A percentile compares a stretch with the other conserved stretches of the same genome.
Evolutionary conservation across 305 asterid genomes (phyloP).

Genomic region (Fraxinus albicans): DNA sequence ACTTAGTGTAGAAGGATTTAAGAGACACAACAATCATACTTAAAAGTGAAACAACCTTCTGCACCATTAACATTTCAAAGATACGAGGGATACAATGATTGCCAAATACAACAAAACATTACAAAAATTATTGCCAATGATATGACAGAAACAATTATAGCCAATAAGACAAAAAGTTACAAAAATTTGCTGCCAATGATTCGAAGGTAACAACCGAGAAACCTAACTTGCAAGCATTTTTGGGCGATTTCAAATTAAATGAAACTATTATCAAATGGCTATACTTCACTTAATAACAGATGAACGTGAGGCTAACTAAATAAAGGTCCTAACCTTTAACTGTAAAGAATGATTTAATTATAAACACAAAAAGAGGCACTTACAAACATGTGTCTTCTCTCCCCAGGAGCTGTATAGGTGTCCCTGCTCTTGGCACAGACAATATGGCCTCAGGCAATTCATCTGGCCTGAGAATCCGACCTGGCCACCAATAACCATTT

Average conservation of each 20-base stretch:
- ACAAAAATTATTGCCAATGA: neutral
- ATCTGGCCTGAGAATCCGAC: conserved; percentile 61
- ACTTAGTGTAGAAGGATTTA: neutral
- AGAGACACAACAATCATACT: neutral
- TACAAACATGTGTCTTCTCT: conserved; percentile 82
- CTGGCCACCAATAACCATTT: conserved; percentile 97
- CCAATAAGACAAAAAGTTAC: neutral
- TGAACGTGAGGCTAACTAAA: neutral
- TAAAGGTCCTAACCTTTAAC: neutral
- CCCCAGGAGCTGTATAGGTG: conserved; percentile 91
- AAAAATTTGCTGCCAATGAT: neutral
- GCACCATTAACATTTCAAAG: neutral
- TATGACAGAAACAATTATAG: neutral
- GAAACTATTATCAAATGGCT: neutral
- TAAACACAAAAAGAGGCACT: conserved; percentile 13
- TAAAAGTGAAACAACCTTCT: neutral
- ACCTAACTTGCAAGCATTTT: neutral
- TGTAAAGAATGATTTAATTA: neutral
- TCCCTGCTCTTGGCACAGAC: conserved; percentile 62
- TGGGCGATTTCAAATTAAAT: neutral
- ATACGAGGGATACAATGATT: neutral
- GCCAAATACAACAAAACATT: neutral
- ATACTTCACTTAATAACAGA: neutral
- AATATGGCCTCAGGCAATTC: conserved; percentile 63
- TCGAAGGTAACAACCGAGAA: neutral